Base-by-base conservation (phyloP, 768 basidiomycete genomes). In the Crepidotus variabilis region DNA sequence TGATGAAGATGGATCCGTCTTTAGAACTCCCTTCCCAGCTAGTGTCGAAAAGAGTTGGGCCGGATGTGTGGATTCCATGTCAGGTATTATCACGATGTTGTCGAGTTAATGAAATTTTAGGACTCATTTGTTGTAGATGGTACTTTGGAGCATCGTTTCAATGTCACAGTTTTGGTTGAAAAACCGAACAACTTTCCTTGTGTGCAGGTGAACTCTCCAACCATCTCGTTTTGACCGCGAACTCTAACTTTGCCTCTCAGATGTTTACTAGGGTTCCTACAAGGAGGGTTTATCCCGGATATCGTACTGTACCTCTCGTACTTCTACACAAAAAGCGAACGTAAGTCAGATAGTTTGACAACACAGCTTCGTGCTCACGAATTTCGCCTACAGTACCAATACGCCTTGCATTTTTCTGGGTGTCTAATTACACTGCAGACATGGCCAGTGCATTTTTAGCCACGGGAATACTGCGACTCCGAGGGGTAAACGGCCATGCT, bases 321-420 rank as follows among this genome's bases (percentile, higher is more conserved):
- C 61, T 87, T 78, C 62, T 87, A 85, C 67, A 85, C 81, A 2
- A 82, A 78, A 57, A 69, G 61, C 13, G 83, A 84, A 67, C 69
- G 83, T 81, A 59, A 64, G 78, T 69, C 28, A 8, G 8, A 28
- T 3, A 20, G 13, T 11, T 43, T 43, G 14, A 5, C 39, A 11
- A 4, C 28, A 28, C 3, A 51, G 39, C 14, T 32, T 6, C 57
- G 56, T 14, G 23, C 34, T 50, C 33, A 34, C 36, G 28, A 55
- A 22, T 7, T 34, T 9, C 34, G 32, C 18, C 23, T 55, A 28
- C 59, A 83, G 80, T 87, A 0, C 84, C 86, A 2, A 78, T 87
- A 46, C 79, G 87, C n/a, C 73, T 89, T 9, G 85, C 84, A 1
- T 82, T 77, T 61, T 88, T 88, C 74, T 90, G 85, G 86, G 74